Percentiles rank a stretch among this genome's conserved stretches.
These are phyloP conservation scores for Colletotrichum gigasporum DNA, from an alignment of 2,329 filamentous ascomycete genomes.

Conservation along the genomic window DNA sequence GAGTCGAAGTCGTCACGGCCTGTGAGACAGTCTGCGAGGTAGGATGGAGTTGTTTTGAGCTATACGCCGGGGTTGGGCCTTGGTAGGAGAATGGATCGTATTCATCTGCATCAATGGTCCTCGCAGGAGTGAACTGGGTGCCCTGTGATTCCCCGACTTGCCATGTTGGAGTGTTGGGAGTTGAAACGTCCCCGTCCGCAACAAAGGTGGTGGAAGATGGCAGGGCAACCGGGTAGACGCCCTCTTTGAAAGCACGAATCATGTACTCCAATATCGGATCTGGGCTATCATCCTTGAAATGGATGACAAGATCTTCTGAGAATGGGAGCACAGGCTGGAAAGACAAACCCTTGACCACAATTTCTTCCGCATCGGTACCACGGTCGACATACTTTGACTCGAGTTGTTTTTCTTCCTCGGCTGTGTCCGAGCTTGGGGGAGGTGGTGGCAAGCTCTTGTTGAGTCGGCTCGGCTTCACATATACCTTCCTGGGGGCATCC, in stretches of 20 bases:
- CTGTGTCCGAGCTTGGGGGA: conserved; percentile 33
- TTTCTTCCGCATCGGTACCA: conserved; percentile 41
- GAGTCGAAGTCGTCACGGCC: conserved; percentile 41
- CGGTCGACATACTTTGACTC: conserved; percentile 31
- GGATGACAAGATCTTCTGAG: conserved; percentile 65
- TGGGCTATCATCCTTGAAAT: conserved; percentile 56
- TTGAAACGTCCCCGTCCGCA: conserved; percentile 15
- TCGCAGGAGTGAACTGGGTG: conserved; percentile 4
- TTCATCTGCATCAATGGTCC: conserved; percentile 41
- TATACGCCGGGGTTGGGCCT: neutral
- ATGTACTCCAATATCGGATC: conserved; percentile 56
- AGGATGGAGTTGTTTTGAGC: neutral
- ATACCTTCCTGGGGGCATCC: conserved; percentile 42
- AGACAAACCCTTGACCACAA: conserved; percentile 32
- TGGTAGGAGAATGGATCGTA: conserved; percentile 58
- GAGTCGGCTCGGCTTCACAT: conserved; percentile 40
- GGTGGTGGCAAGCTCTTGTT: conserved; percentile 40
- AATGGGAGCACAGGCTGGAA: conserved; percentile 60
- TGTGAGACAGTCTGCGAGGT: conserved; percentile 21
- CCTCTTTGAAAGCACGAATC: conserved; percentile 55
- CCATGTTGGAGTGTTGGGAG: conserved; percentile 6
- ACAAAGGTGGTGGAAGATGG: conserved; percentile 10
- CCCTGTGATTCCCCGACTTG: conserved; percentile 8
- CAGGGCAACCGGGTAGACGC: conserved; percentile 42
- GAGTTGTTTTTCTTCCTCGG: conserved; percentile 31